Base-by-base conservation (phyloP, 192 early-diverging fungal genomes). In the Mortierella alpina region DNA sequence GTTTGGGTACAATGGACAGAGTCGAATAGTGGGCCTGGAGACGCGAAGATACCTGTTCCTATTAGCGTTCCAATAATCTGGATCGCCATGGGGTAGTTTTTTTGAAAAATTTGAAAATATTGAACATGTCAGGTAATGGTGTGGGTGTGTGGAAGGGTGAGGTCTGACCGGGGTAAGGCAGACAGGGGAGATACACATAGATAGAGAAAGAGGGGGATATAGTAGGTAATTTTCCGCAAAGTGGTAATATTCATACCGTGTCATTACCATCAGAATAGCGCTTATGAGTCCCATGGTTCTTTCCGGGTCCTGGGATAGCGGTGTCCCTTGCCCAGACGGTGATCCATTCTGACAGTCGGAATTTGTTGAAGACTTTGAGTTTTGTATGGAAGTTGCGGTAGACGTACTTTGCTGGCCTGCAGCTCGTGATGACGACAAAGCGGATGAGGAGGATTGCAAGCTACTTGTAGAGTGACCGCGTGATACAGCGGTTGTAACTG, bases 11-110 rank as follows among this genome's bases (percentile, higher is more conserved):
- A 68, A 23, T 74, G 60, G 7, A 83, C 70, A 44, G 75, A 78
- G 17, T 82, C 67, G 51, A 78, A 83, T 5, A 92, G 75, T 4
- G 86, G 89, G 0, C 90, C 90, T 14, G 90, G 90, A 0, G 86
- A 88, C 10, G 91, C 90, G 71, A 90, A 92, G 39, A 92, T 92
- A 10, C 91, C 91, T 48, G 84, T 84, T n/a, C 91, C 91, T 41
- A 83, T 77, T 0, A 83, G 57, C 3, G 75, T 76, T 15, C 82
- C 82, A n/a, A 83, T 61, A 57, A 83, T 87, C 86, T 80, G 39
- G 5, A 31, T 31, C 31, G 31, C 31, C 31, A 31, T 31, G 31
- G 1, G 31, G 31, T 31, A 31, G 31, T 31, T 2, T 31, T 31
- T 31, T n/a, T n/a, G n/a, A n/a, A n/a, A n/a, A n/a, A n/a, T n/a